phyloP scores from a whole-genome alignment of 2,329 filamentous ascomycete genomes.

The Chaetomium globosum region DNA sequence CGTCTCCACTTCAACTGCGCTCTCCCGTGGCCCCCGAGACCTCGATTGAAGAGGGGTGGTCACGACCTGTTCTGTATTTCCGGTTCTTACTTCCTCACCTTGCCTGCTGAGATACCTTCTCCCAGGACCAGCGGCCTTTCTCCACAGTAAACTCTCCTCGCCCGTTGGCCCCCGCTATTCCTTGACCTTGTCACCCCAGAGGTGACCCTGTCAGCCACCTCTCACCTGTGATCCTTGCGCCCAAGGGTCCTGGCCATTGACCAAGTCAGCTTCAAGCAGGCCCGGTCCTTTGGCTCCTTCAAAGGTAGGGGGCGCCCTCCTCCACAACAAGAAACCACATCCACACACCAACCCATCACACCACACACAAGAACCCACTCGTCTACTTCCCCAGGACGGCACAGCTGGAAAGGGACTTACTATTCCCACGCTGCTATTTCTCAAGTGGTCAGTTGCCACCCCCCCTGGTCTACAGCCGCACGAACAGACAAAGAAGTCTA shows the following conservation, averaged over 20 bases:
- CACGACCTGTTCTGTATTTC: background rate
- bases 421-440: conserved; percentile 27
- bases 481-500: conserved; percentile 41
- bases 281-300: conserved; percentile 28
- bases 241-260: conserved; percentile 34
- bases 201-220: conserved; percentile 21
- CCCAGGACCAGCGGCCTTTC: background rate
- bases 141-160: background rate
- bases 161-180: conserved; percentile 7
- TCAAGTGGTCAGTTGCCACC: conserved; percentile 37
- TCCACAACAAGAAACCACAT: conserved; percentile 22
- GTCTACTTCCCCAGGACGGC: background rate
- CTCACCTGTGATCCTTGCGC: conserved; percentile 35
- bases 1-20: conserved; percentile 1
- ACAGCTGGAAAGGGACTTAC: conserved; percentile 3
- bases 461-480: conserved; percentile 41
- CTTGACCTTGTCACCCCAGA: conserved; percentile 12
- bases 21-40: conserved; percentile 4
- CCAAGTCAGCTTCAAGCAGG: conserved; percentile 14
- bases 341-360: conserved; percentile 11
- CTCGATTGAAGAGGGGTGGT: conserved; percentile 6
- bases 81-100: background rate
- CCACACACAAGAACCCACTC: background rate
- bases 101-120: conserved; percentile 2
- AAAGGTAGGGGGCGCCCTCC: conserved; percentile 37